Base-by-base conservation (phyloP, 1,284 basidiomycete genomes). In the Vanrija pseudolonga region DNA sequence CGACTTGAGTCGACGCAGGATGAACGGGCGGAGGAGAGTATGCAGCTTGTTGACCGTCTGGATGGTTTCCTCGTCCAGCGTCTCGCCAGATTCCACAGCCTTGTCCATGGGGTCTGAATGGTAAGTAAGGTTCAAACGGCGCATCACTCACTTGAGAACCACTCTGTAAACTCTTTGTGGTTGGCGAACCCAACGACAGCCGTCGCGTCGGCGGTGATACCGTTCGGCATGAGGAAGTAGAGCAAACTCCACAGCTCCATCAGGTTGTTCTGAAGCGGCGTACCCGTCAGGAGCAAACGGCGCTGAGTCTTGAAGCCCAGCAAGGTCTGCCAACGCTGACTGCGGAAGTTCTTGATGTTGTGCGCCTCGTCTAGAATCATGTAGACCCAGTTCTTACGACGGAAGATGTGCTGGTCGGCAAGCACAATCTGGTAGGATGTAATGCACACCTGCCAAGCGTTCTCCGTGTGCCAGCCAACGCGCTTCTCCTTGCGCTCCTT, bases 281-380 rank as follows among this genome's bases (percentile, higher is more conserved):
- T 98, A 1, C 93, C 93, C 0, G 93, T 98, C 48, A 98, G 78
- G 47, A 97, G 80, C 18, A 98, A 77, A 8, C 94, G 84, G 26
- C 90, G 84, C 66, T 90, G 88, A 4, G 92, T 90, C 48, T 90
- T 86, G 78, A 97, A 96, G 80, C 92, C 89, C n/a, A 97, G 81
- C 26, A 98, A 76, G 14, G 87, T 93, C 70, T 93, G 92, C 94
- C 94, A 97, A 45, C 94, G 84, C 74, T 97, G 92, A 1, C 89
- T 91, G 63, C 88, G 87, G 78, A 96, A 97, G 77, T 97, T 98
- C 79, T 97, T 97, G 84, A 98, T 96, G 84, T 97, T 95, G 71
- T 98, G 93, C 8, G 93, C 94, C 77, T 97, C 94, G 74, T 96
- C 93, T 12, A 97, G 83, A 60, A 97, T 86, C 85, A 97, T 89